These are phyloP conservation scores for Melanopsichium pennsylvanicum DNA, from an alignment of 1,284 basidiomycete genomes.

Conservation along the genomic window DNA sequence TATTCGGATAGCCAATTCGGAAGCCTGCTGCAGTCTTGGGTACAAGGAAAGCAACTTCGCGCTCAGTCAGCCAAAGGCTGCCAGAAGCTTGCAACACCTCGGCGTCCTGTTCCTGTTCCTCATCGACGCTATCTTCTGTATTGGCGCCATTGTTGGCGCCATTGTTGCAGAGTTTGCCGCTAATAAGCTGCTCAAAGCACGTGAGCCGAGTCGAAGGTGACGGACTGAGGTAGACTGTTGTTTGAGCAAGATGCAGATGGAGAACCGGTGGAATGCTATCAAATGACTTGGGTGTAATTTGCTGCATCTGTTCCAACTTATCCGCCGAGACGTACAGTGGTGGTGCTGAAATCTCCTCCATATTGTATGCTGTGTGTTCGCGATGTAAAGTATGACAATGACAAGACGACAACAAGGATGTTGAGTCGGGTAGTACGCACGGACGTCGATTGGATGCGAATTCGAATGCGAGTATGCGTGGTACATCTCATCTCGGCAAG, in stretches of 20 bases:
- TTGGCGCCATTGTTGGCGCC: not conserved
- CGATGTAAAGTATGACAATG: not conserved
- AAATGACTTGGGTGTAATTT: constrained; percentile 50
- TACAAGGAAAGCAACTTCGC: constrained; percentile 50
- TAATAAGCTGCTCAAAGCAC: constrained; percentile 16
- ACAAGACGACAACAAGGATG: not conserved
- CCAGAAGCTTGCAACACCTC: constrained; percentile 28
- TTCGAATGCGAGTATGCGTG: not conserved
- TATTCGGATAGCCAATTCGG: constrained; percentile 47
- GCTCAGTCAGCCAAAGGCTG: constrained; percentile 51
- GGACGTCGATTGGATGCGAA: not conserved
- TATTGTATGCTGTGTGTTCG: not conserved
- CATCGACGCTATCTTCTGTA: not conserved
- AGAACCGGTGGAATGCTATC: constrained; percentile 26
- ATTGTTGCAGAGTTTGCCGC: too few relatives aligned
- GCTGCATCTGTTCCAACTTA: constrained; percentile 17
- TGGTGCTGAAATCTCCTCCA: constrained; percentile 19
- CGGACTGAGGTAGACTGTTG: constrained; percentile 36
- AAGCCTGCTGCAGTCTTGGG: constrained; percentile 39
- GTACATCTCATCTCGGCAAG: constrained; percentile 6
- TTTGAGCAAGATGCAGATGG: constrained; percentile 18
- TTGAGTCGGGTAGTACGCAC: not conserved
- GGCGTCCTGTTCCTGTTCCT: constrained; percentile 6
- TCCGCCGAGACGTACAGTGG: constrained; percentile 23
- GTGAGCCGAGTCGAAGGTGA: constrained; percentile 26